These are phyloP conservation scores for Phytophthora megakarya DNA, from an alignment of 352 stramenopile species.

Conservation along the genomic window DNA sequence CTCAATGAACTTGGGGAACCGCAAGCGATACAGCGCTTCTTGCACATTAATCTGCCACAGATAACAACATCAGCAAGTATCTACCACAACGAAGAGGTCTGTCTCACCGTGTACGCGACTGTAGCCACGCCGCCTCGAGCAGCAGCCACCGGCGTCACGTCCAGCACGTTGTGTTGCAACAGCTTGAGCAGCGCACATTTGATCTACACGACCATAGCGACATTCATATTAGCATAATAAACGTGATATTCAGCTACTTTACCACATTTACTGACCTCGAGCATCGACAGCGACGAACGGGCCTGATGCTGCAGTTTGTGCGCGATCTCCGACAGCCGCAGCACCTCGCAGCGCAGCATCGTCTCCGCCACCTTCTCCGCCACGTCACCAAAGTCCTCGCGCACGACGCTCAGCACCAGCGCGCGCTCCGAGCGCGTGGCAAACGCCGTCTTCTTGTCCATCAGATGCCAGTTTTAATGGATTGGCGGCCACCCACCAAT, in stretches of 20 bases:
- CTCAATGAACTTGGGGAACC: constrained; percentile 87
- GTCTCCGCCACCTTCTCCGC: constrained; percentile 61
- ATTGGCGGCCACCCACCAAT: no score
- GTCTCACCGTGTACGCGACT: constrained; percentile 56
- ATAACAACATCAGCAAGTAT: constrained; percentile 8
- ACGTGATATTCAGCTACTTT: not conserved
- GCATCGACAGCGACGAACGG: constrained; percentile 50
- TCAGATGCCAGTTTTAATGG: no score
- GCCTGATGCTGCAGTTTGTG: constrained; percentile 50
- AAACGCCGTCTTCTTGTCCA: constrained; percentile 43
- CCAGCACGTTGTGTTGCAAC: constrained; percentile 86
- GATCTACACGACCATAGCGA: constrained; percentile 38
- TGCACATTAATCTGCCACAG: constrained; percentile 71
- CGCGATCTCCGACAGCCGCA: constrained; percentile 70
- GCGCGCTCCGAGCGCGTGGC: constrained; percentile 74
- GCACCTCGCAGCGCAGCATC: constrained; percentile 70
- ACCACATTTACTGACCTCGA: constrained; percentile 40
- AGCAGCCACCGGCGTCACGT: constrained; percentile 53
- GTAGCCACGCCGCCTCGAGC: constrained; percentile 23
- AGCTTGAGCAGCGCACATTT: constrained; percentile 86
- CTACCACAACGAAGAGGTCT: constrained; percentile 1
- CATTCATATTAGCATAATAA: not conserved
- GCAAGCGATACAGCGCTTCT: constrained; percentile 81
- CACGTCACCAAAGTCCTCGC: constrained; percentile 81
- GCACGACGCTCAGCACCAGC: constrained; percentile 74